Evolutionary conservation across 495 filamentous ascomycete genomes (phyloP).

Genomic region (Hyaloscypha finlandica): DNA sequence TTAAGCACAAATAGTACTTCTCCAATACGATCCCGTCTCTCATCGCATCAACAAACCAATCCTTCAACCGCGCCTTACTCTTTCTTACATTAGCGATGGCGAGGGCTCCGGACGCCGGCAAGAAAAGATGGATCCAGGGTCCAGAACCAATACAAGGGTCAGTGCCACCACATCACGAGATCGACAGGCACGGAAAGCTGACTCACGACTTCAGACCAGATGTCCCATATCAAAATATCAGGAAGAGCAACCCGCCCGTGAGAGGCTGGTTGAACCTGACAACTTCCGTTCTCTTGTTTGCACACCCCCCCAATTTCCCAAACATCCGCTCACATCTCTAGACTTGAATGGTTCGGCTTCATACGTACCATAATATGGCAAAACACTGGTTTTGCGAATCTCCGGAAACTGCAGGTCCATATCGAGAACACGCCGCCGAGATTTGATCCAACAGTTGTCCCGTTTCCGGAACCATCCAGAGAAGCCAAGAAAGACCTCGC

Average conservation of each 20-base stretch:
- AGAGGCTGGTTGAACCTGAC: constrained; percentile 9
- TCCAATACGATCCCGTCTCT: not conserved
- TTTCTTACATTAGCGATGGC: constrained; percentile 1
- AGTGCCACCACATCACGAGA: not conserved
- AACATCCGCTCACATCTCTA: constrained; percentile 2
- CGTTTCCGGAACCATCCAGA: not conserved
- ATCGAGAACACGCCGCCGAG: constrained; percentile 63
- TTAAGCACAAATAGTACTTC: constrained; percentile 1
- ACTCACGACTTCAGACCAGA: constrained; percentile 9
- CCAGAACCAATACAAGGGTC: constrained; percentile 24
- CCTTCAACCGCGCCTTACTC: not conserved
- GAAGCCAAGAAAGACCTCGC: constrained; percentile 13
- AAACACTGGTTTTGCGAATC: constrained; percentile 70
- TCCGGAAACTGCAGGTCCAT: constrained; percentile 60
- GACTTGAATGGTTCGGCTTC: constrained; percentile 40
- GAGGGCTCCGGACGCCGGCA: not conserved
- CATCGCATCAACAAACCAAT: not conserved
- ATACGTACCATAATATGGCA: constrained; percentile 66
- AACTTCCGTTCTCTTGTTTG: constrained; percentile 16
- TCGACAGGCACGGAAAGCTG: not conserved
- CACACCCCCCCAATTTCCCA: not conserved
- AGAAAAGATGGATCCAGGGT: constrained; percentile 6
- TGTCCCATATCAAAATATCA: constrained; percentile 17
- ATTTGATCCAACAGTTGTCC: constrained; percentile 22
- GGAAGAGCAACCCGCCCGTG: constrained; percentile 20